Conservation (phyloP, 805 yeast species). For the Candida hispaniensis region DNA sequence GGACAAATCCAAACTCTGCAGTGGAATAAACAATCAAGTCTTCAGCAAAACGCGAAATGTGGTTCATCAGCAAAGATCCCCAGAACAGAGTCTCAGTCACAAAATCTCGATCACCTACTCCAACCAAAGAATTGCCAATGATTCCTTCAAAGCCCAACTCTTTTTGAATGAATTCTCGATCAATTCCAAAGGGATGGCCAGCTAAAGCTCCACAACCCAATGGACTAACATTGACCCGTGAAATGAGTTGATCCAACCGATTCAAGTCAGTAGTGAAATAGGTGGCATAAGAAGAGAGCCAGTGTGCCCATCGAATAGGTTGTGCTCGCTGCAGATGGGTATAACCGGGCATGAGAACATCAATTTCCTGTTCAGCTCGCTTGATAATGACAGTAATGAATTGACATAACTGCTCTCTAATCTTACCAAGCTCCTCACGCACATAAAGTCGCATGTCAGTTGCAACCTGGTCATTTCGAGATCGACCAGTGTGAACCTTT, state of each 20-base stretch:
- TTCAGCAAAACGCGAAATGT: slow-evolving; percentile 86
- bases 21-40: slow-evolving; percentile 93
- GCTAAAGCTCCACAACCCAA: slow-evolving; percentile 97
- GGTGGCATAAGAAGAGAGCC: slow-evolving; percentile 91
- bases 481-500: slow-evolving; percentile 98
- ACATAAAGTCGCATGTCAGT: slow-evolving; percentile 97
- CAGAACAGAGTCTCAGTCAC: slow-evolving; percentile 93
- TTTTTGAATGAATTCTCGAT: slow-evolving; percentile 76
- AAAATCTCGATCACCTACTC: slow-evolving; percentile 95
- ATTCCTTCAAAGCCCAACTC: slow-evolving; percentile 73
- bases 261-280: slow-evolving; percentile 85
- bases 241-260: slow-evolving; percentile 69
- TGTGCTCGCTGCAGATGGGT: slow-evolving; percentile 98
- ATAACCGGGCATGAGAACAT: slow-evolving; percentile 95
- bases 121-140: slow-evolving; percentile 93
- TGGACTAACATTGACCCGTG: slow-evolving; percentile 79
- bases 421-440: slow-evolving; percentile 56
- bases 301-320: slow-evolving; percentile 99
- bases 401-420: slow-evolving; percentile 45
- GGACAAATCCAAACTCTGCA: slow-evolving; percentile 92
- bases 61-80: slow-evolving; percentile 92
- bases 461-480: slow-evolving; percentile 97
- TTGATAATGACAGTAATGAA: slow-evolving; percentile 56
- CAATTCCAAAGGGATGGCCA: slow-evolving; percentile 99
- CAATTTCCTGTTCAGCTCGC: slow-evolving; percentile 80